Evolutionary conservation across 495 filamentous ascomycete genomes (phyloP).

Genomic region (Aspergillus saccharolyticus): DNA sequence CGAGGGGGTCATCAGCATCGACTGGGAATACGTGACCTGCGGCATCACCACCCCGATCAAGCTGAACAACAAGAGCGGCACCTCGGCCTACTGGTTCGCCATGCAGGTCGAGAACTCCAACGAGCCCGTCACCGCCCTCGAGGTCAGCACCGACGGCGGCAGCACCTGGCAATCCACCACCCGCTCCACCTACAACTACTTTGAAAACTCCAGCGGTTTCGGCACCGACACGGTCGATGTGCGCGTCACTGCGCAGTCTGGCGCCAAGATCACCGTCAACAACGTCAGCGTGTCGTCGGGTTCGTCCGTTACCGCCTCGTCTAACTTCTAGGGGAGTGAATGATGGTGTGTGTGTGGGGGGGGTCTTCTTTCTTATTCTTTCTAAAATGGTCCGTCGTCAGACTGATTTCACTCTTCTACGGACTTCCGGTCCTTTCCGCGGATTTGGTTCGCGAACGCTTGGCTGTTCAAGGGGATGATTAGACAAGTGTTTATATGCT

Average conservation of each 20-base stretch:
- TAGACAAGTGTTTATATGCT: too few species aligned
- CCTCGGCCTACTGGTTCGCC: conserved; percentile 50
- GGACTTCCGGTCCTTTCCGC: too few species aligned
- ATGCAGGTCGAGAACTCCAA: conserved; percentile 58
- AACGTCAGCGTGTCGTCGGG: conserved; percentile 22
- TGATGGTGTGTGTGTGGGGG: background rate
- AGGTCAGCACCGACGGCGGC: conserved; percentile 55
- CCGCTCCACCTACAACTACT: conserved; percentile 54
- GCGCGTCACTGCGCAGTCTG: conserved; percentile 46
- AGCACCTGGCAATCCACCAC: conserved; percentile 47
- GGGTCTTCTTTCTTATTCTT: too few species aligned
- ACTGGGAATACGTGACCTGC: conserved; percentile 48
- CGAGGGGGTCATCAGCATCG: conserved; percentile 50
- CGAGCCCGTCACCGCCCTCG: conserved; percentile 44
- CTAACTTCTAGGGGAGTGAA: conserved; percentile 23
- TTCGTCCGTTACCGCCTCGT: conserved; percentile 19
- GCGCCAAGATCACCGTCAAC: conserved; percentile 32
- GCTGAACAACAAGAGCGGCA: conserved; percentile 54
- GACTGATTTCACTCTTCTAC: too few species aligned
- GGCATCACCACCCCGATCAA: conserved; percentile 45
- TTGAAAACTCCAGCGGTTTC: conserved; percentile 51
- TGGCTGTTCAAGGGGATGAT: too few species aligned
- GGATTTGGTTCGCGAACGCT: too few species aligned
- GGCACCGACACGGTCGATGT: conserved; percentile 49
- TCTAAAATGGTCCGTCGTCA: too few species aligned